Conservation (phyloP, 345 rosid genomes). For the Zanthoxylum bungeanum region DNA sequence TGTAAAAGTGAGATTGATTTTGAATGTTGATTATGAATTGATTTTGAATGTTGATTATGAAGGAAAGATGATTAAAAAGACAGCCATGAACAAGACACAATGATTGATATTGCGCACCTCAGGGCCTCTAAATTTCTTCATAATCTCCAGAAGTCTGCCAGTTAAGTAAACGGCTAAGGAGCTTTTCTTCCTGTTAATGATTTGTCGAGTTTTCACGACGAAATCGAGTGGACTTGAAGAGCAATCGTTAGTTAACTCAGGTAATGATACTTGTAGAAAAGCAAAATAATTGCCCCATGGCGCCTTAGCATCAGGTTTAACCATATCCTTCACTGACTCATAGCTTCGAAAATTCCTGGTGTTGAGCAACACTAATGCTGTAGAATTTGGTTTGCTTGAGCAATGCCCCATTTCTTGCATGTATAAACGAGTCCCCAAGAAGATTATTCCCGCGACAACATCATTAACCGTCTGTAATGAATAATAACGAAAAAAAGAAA, state of each 20-base stretch:
- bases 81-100: neutral
- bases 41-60: neutral
- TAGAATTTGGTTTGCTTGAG: slow-evolving; percentile 12
- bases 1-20: neutral
- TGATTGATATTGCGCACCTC: neutral
- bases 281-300: slow-evolving; percentile 41
- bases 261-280: slow-evolving; percentile 33
- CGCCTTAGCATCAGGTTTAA: slow-evolving; percentile 19
- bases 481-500: no score
- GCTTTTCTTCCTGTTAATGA: slow-evolving; percentile 23
- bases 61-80: no score
- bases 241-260: slow-evolving; percentile 10
- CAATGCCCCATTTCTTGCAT: slow-evolving; percentile 20
- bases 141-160: slow-evolving; percentile 19
- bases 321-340: slow-evolving; percentile 37
- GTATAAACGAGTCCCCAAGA: no score
- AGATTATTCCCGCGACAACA: slow-evolving; percentile 30
- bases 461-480: slow-evolving; percentile 37
- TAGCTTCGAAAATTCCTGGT: slow-evolving; percentile 32
- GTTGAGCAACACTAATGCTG: slow-evolving; percentile 36
- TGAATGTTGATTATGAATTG: no score
- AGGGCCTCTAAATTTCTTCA: slow-evolving; percentile 33
- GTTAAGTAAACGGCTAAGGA: slow-evolving; percentile 32
- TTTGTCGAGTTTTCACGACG: slow-evolving; percentile 14
- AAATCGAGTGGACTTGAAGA: slow-evolving; percentile 27